Evolutionary conservation across 2,329 filamentous ascomycete genomes (phyloP).

Genomic region (Huntiella abstrusa): DNA sequence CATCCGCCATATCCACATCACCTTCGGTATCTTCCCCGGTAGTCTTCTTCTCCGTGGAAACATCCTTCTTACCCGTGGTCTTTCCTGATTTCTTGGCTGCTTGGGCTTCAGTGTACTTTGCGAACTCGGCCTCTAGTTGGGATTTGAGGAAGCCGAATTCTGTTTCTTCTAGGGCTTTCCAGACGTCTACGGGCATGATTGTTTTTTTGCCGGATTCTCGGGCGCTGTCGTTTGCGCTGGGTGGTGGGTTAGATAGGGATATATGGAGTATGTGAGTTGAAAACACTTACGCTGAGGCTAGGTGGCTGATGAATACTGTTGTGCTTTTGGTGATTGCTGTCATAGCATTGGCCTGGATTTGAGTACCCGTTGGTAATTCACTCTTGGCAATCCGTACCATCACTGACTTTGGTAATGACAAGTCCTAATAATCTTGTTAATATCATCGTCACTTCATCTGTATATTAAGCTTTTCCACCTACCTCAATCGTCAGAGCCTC

Average conservation of each 20-base stretch:
- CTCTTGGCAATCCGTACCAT: conserved; percentile 64
- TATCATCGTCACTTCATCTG: background rate
- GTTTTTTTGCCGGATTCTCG: conserved; percentile 53
- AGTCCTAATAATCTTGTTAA: conserved; percentile 27
- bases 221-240: conserved; percentile 56
- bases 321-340: conserved; percentile 64
- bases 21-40: conserved; percentile 19
- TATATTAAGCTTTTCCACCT: conserved; percentile 6
- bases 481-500: conserved; percentile 36
- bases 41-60: conserved; percentile 17
- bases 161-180: conserved; percentile 56
- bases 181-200: conserved; percentile 55
- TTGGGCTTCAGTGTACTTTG: conserved; percentile 56
- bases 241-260: background rate
- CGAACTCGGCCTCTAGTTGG: conserved; percentile 55
- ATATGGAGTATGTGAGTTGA: background rate
- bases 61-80: conserved; percentile 48
- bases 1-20: conserved; percentile 17
- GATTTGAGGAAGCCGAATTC: conserved; percentile 56
- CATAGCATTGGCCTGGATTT: conserved; percentile 67
- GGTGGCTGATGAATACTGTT: conserved; percentile 67
- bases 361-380: conserved; percentile 60
- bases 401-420: conserved; percentile 63
- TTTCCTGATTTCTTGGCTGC: conserved; percentile 58
- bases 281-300: conserved; percentile 48